Percentiles rank a stretch among this genome's conserved stretches.
Conservation (phyloP, 148 eudicot genomes). For the Cornus kousa region DNA sequence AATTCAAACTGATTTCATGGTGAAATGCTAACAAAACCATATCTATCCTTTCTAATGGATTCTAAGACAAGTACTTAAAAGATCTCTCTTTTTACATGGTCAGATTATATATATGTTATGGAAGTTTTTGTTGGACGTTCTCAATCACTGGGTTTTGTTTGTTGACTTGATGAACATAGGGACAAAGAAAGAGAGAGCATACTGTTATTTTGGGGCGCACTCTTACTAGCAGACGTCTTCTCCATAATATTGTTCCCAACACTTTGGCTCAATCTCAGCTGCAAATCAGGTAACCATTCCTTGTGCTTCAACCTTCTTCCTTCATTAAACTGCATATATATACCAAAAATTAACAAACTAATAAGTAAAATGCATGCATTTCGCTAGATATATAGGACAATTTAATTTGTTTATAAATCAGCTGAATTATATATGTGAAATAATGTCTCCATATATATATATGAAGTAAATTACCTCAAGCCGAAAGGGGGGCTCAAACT, state of each 20-base stretch:
- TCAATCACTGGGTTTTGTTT: neutral
- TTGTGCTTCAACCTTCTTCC: constrained; percentile 24
- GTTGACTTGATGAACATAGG: constrained; percentile 15
- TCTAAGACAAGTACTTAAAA: constrained; percentile 33
- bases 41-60: neutral
- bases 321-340: constrained; percentile 22
- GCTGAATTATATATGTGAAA: neutral
- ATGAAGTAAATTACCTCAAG: constrained; percentile 1
- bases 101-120: constrained; percentile 11
- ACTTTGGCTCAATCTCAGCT: constrained; percentile 33
- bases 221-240: constrained; percentile 8
- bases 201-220: constrained; percentile 31
- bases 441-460: neutral
- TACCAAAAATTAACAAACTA: too few species aligned
- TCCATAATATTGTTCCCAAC: constrained; percentile 15
- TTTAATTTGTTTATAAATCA: neutral
- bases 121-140: too few species aligned
- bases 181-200: constrained; percentile 47
- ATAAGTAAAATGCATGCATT: too few species aligned
- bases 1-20: neutral
- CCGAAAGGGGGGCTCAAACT: constrained; percentile 7
- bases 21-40: neutral
- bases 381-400: too few species aligned
- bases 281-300: constrained; percentile 39
- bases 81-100: constrained; percentile 43